phyloP scores from a whole-genome alignment of 495 filamentous ascomycete genomes.

The Tuber indicum region DNA sequence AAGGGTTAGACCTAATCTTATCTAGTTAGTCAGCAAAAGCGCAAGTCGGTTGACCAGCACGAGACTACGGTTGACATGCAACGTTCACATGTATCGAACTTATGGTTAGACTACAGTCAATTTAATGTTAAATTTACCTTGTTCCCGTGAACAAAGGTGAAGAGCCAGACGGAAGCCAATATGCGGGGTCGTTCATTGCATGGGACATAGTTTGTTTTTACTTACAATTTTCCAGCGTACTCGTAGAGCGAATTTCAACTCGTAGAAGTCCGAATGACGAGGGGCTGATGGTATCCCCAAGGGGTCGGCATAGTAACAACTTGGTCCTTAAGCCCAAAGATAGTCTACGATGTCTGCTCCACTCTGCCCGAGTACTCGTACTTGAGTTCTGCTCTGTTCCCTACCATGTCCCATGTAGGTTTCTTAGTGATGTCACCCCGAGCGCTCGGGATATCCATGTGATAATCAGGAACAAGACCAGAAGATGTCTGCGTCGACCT shows the following conservation, averaged over 20 bases:
- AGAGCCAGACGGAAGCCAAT: not conserved
- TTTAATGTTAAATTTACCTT: not conserved
- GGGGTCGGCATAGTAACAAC: not conserved
- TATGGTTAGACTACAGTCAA: not conserved
- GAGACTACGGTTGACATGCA: too few species aligned
- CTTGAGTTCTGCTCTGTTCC: not conserved
- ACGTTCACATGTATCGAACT: not conserved
- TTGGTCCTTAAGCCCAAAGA: not conserved
- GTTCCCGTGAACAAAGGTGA: not conserved
- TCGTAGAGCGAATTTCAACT: not conserved
- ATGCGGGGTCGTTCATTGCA: not conserved
- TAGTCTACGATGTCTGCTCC: not conserved
- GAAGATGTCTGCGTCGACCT: not conserved
- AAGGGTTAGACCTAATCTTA: not conserved
- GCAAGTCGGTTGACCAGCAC: not conserved
- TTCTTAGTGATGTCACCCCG: not conserved
- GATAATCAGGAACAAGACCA: not conserved
- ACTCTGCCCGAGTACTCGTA: not conserved
- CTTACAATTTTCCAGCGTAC: not conserved
- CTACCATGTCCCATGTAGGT: not conserved
- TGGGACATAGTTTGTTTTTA: not conserved
- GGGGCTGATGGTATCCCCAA: not conserved
- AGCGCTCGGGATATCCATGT: not conserved
- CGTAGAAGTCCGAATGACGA: not conserved
- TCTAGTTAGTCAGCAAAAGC: not conserved